phyloP scores from a whole-genome alignment of 257 asterid genomes.

The Gardenia jasminoides region DNA sequence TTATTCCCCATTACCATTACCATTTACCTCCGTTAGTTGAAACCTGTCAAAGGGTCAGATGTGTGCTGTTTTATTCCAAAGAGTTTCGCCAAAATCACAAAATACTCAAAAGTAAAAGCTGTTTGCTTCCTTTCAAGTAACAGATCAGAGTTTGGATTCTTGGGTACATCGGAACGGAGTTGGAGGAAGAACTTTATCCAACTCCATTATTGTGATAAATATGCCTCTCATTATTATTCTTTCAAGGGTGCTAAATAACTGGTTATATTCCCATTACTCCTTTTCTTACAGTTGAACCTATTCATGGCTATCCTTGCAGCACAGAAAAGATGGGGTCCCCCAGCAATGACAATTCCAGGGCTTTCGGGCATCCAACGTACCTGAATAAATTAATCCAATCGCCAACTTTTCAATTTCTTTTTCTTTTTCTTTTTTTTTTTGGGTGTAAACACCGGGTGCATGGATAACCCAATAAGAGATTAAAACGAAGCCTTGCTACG shows the following conservation, averaged over 20 bases:
- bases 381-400: no score
- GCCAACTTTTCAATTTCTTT: no score
- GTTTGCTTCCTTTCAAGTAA: constrained; percentile 4
- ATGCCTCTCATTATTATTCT: background rate
- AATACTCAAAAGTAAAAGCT: constrained; percentile 13
- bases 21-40: background rate
- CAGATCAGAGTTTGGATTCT: background rate
- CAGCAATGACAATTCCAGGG: no score
- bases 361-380: no score
- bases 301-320: background rate
- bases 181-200: background rate
- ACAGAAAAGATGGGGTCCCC: no score
- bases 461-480: no score
- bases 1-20: background rate
- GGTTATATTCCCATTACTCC: no score
- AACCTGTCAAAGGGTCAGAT: background rate
- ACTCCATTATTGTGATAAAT: constrained; percentile 8
- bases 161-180: background rate
- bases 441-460: no score
- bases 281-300: background rate
- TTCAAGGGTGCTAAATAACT: no score
- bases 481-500: no score
- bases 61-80: constrained; percentile 37
- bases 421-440: no score
- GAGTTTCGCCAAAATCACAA: no score